Base-by-base conservation (phyloP, 2,329 filamentous ascomycete genomes). In the Cladosporium cucumerinum region DNA sequence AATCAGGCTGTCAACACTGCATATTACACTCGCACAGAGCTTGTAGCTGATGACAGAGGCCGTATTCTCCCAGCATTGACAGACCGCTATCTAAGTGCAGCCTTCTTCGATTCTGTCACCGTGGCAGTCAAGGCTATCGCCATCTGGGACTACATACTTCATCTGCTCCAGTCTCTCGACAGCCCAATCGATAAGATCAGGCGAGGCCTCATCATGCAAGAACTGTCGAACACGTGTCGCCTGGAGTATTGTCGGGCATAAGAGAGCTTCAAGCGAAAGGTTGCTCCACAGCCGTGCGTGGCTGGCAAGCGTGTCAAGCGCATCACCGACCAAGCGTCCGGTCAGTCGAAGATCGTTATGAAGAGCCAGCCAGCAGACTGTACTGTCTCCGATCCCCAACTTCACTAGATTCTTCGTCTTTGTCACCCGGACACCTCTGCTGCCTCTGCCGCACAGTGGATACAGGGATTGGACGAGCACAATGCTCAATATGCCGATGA, bases 401-500 rank as follows among this genome's bases (percentile, higher is more conserved):
- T 69, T 30, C 65, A 68, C 30, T 66, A 66, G 61, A 63, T 67
- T 36, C 43, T 68, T 25, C 59, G 54, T 52, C 63, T 66, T 21
- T 66, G 65, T 26, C 65, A 67, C 39, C 61, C 63, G 25, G 66
- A 69, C 18, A 69, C 64, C 26, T 57, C 30, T 18, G 57, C 57
- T 49, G 57, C 23, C 5, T 48, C 51, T 34, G 66, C 66, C 12
- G 54, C 32, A 14, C 32, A 67, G 30, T 69, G 67, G 67, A 67
- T 66, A 10, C 66, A 68, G 25, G 68, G 66, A 61, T 57, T 69
- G 30, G 66, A 68, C 51, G 62, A 67, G 26, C 66, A 69, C 52
- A 57, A 68, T 43, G 54, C 64, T 48, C 64, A 43, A 2, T 58
- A 64, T 36, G 21, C 59, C 14, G 61, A 65, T 14, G 67, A 69